Conservation (phyloP, 495 filamentous ascomycete species). For the Lepidopterella palustris region DNA sequence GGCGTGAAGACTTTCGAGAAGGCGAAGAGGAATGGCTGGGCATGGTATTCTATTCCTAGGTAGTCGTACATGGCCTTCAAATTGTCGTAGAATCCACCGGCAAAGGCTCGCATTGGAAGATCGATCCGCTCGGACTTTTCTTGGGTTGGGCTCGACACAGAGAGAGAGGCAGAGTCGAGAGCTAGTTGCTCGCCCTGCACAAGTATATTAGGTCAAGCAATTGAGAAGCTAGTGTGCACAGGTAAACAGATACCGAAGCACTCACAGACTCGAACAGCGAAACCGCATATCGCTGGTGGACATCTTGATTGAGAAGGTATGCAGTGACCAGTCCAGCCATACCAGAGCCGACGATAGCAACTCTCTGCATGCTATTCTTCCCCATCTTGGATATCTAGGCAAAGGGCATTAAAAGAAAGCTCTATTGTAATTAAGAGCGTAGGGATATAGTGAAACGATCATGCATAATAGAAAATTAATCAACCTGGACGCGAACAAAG, state of each 20-base stretch:
- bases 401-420: not conserved
- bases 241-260: conserved; percentile 31
- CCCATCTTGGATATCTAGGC: conserved; percentile 6
- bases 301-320: conserved; percentile 45
- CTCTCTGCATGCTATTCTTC: conserved; percentile 12
- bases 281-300: conserved; percentile 40
- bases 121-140: conserved; percentile 38
- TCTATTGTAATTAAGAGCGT: not conserved
- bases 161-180: conserved; percentile 40
- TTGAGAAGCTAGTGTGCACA: conserved; percentile 7
- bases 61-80: conserved; percentile 50
- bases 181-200: conserved; percentile 37
- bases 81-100: conserved; percentile 49
- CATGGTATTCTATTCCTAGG: conserved; percentile 42
- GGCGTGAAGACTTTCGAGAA: conserved; percentile 28
- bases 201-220: not conserved
- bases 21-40: conserved; percentile 44
- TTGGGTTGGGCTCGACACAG: conserved; percentile 25
- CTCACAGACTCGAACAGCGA: conserved; percentile 46
- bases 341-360: conserved; percentile 50
- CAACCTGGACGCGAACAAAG: no score
- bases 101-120: conserved; percentile 54
- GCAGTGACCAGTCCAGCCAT: conserved; percentile 50
- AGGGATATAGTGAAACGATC: no score
- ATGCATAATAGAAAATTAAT: no score